Conservation (phyloP, 164 flowering plant species). For the Annona cherimola region DNA sequence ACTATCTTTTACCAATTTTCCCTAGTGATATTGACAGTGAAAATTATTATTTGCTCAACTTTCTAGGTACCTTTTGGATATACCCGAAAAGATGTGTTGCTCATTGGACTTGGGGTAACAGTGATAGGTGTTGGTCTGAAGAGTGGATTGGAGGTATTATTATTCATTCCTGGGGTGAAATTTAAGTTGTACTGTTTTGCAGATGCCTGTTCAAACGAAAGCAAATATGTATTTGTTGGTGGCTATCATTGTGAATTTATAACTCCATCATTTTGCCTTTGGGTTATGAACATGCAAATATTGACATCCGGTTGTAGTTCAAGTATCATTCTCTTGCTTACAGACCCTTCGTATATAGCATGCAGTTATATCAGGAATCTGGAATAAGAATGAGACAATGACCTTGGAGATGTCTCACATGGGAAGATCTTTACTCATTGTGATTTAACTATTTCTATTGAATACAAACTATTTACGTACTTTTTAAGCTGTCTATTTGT, state of each 20-base stretch:
- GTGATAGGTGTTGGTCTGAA: constrained; percentile 61
- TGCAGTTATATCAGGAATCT: too few species aligned
- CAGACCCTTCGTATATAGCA: too few species aligned
- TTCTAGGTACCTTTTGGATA: constrained; percentile 75
- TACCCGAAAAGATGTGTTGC: constrained; percentile 80
- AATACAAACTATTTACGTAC: neutral
- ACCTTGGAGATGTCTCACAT: neutral
- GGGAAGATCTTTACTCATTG: neutral
- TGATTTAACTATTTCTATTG: neutral
- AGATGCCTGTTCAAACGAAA: neutral
- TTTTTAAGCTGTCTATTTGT: neutral
- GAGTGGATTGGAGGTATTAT: constrained; percentile 79
- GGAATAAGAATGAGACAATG: too few species aligned
- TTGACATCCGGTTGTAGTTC: neutral
- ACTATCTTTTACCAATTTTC: too few species aligned
- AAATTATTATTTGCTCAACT: neutral
- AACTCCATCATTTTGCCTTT: neutral
- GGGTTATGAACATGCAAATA: neutral
- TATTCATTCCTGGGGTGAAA: neutral
- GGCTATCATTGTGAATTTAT: neutral
- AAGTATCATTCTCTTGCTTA: neutral
- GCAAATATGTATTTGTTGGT: neutral
- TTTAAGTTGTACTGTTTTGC: neutral
- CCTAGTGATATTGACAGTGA: too few species aligned
- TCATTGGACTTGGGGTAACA: constrained; percentile 81